Conservation (phyloP, 2,329 filamentous ascomycete genomes). For the Venturia carpophila region DNA sequence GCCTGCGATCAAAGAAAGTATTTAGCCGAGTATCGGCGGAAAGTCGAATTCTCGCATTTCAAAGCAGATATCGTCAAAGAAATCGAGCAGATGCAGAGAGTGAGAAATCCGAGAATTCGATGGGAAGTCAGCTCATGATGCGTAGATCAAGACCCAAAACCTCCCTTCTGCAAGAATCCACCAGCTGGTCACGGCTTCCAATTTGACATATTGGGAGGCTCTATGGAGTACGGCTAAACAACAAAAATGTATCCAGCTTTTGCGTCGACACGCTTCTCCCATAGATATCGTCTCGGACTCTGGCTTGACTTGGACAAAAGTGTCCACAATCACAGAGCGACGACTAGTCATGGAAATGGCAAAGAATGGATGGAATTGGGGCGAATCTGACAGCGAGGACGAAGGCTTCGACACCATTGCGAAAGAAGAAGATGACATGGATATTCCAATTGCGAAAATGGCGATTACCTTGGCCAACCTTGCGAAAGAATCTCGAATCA, state of each 20-base stretch:
- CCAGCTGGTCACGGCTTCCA: conserved; percentile 57
- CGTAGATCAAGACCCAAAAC: not conserved
- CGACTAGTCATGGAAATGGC: conserved; percentile 60
- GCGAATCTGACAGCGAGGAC: conserved; percentile 42
- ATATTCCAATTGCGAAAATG: conserved; percentile 53
- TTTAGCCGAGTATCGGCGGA: conserved; percentile 31
- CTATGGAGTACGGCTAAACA: conserved; percentile 56
- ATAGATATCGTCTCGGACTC: conserved; percentile 57
- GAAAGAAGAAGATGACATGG: conserved; percentile 41
- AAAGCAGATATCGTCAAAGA: conserved; percentile 31
- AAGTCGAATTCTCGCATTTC: conserved; percentile 28
- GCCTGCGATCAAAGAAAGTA: conserved; percentile 27
- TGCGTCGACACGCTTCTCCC: conserved; percentile 44
- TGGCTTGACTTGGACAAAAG: conserved; percentile 60
- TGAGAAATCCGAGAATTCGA: not conserved
- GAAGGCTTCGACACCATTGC: conserved; percentile 35
- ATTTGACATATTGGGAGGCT: conserved; percentile 56
- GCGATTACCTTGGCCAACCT: conserved; percentile 52
- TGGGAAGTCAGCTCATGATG: not conserved
- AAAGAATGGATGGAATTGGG: conserved; percentile 51
- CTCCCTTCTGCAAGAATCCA: conserved; percentile 27
- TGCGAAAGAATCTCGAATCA: conserved; percentile 48
- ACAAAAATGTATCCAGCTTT: conserved; percentile 50
- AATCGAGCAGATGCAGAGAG: conserved; percentile 25
- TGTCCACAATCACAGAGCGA: conserved; percentile 57